phyloP scores from a whole-genome alignment of 2,329 filamentous ascomycete species.

The Aureobasidium zeae region DNA sequence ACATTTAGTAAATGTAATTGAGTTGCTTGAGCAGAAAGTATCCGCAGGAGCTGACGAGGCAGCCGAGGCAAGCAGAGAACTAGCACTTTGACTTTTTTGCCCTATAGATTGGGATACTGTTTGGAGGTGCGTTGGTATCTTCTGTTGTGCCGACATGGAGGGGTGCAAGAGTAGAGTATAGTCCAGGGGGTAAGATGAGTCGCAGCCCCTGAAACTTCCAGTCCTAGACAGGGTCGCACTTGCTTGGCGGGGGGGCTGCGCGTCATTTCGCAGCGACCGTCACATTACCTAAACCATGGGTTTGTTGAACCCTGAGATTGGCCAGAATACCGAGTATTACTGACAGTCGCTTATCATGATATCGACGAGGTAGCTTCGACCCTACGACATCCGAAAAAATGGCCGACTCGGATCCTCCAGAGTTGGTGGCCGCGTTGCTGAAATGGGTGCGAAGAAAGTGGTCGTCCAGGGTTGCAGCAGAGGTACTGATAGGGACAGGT shows the following conservation, averaged over 20 bases:
- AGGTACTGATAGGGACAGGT: slow-evolving; percentile 6
- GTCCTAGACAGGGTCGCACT: too few species aligned
- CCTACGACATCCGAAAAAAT: background rate
- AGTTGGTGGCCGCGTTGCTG: slow-evolving; percentile 16
- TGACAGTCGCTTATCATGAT: background rate
- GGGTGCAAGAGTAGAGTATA: too few species aligned
- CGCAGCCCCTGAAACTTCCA: too few species aligned
- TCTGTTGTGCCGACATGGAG: too few species aligned
- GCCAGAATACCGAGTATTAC: background rate
- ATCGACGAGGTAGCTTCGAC: background rate
- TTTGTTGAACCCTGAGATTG: background rate
- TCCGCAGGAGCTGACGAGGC: too few species aligned
- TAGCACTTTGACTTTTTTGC: too few species aligned
- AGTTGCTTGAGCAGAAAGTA: too few species aligned
- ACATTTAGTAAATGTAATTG: too few species aligned
- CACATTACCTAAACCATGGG: background rate
- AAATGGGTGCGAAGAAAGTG: slow-evolving; percentile 14
- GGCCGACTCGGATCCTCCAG: slow-evolving; percentile 14
- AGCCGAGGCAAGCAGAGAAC: too few species aligned
- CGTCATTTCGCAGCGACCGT: background rate
- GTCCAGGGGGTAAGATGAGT: too few species aligned
- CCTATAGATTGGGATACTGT: too few species aligned
- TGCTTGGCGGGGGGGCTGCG: slow-evolving; percentile 9
- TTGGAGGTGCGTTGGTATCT: too few species aligned
- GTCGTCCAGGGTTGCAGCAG: background rate